A percentile compares a stretch with the other conserved stretches of the same genome.
These are phyloP conservation scores for Phytophthora kernoviae DNA, from an alignment of 352 stramenopile genomes.

Conservation along the genomic window DNA sequence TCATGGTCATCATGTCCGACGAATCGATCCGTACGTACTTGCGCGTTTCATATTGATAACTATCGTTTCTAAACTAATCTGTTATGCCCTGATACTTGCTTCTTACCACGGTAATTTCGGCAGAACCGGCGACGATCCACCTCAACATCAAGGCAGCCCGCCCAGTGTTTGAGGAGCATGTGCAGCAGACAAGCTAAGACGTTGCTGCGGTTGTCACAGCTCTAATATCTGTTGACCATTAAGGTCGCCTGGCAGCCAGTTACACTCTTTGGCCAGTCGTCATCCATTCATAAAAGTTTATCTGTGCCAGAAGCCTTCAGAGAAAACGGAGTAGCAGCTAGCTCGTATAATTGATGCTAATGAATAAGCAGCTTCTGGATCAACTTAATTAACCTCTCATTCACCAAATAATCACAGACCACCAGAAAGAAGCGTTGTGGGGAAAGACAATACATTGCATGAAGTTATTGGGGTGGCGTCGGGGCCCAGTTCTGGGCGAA, in stretches of 20 bases:
- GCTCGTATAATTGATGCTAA: slow-evolving; percentile 7
- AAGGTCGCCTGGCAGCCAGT: no score
- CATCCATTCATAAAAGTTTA: no score
- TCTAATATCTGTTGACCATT: no score
- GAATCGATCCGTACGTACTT: slow-evolving; percentile 75
- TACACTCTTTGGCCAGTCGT: no score
- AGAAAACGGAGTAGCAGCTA: slow-evolving; percentile 6
- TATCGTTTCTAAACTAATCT: slow-evolving; percentile 31
- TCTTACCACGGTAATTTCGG: slow-evolving; percentile 7
- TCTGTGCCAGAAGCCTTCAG: slow-evolving; percentile 1
- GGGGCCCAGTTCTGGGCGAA: slow-evolving; percentile 26
- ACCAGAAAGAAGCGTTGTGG: slow-evolving; percentile 9
- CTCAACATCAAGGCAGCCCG: slow-evolving; percentile 97
- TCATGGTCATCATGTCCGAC: slow-evolving; percentile 98
- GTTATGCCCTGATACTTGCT: slow-evolving; percentile 6
- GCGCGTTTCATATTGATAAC: background rate
- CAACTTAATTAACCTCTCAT: slow-evolving; percentile 6
- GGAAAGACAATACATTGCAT: slow-evolving; percentile 12
- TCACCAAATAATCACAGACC: no score
- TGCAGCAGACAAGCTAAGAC: slow-evolving; percentile 90
- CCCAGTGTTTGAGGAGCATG: slow-evolving; percentile 96
- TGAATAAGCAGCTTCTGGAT: slow-evolving; percentile 13
- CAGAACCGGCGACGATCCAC: slow-evolving; percentile 94
- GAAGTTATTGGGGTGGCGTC: slow-evolving; percentile 16
- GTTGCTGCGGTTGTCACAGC: background rate